phyloP scores from a whole-genome alignment of 2,329 filamentous ascomycete genomes.

The Neonectria magnoliae region DNA sequence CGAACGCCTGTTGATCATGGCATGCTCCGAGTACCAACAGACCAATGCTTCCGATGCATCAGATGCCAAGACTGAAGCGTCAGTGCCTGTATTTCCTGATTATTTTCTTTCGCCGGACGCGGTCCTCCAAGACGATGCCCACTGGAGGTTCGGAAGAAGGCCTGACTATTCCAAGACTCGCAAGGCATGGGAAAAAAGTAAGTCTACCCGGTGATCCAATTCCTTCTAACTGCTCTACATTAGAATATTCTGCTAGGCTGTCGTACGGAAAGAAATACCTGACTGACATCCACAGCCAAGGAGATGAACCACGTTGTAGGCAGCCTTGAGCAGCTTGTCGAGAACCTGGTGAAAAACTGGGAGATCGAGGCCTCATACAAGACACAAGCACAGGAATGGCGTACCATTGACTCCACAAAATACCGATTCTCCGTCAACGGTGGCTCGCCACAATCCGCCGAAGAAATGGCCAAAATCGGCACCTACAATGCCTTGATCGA shows the following conservation, averaged over 20 bases:
- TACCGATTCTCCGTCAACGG: slow-evolving; percentile 75
- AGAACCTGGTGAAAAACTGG: slow-evolving; percentile 80
- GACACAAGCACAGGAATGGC: slow-evolving; percentile 68
- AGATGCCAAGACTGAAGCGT: background rate
- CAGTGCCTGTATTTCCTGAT: slow-evolving; percentile 47
- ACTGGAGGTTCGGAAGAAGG: slow-evolving; percentile 21
- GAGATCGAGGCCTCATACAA: slow-evolving; percentile 78
- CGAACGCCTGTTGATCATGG: background rate
- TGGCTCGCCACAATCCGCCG: slow-evolving; percentile 62
- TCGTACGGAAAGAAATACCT: background rate
- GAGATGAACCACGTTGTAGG: slow-evolving; percentile 62
- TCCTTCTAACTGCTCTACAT: background rate
- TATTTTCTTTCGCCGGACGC: slow-evolving; percentile 16
- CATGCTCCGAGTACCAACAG: background rate
- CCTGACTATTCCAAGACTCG: slow-evolving; percentile 74
- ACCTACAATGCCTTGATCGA: slow-evolving; percentile 76
- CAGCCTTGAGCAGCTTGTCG: slow-evolving; percentile 68
- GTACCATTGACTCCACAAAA: slow-evolving; percentile 67
- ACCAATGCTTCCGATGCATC: background rate
- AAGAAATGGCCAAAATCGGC: slow-evolving; percentile 73
- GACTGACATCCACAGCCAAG: slow-evolving; percentile 58
- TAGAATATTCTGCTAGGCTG: background rate
- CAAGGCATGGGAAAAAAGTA: slow-evolving; percentile 67
- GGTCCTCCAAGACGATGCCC: slow-evolving; percentile 18
- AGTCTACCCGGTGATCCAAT: slow-evolving; percentile 36